Base-by-base conservation (phyloP, 2,329 filamentous ascomycete species). In the Mycogone perniciosa region DNA sequence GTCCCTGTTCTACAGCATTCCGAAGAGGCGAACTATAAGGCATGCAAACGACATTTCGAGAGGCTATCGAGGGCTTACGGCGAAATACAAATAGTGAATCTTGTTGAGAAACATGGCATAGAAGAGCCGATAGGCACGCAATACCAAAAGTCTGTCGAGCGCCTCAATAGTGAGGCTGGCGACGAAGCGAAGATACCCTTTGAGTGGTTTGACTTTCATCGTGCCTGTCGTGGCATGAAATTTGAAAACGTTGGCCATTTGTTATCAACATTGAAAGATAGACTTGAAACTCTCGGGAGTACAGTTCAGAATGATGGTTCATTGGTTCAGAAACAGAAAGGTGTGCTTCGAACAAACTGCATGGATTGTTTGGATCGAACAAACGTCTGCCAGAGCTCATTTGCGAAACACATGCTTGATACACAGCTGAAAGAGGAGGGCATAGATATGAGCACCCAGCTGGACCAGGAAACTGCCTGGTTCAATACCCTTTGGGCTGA, bases 351-450 rank as follows among this genome's bases (percentile, higher is more conserved):
- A 50, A 96, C 90, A 2, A 99, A 99, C 63, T 99, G 93, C 67
- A 97, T 99, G 93, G 93, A 99, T 64, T 99, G 93, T 60, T 74
- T 99, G 7, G 93, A 99, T 65, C 82, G 93, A 26, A 99, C 93
- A 2, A 97, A 97, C 59, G 91, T 99, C 26, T 90, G 91, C 38
- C 92, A 97, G 68, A 95, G 89, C 62, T 93, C 90, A 0, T 91
- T 91, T 64, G 93, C 82, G 5, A 88, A 89, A 62, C 82, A 86
- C 62, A 87, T 89, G 57, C 76, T 99, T 2, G 89, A 96, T 57
- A 66, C 77, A 31, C 89, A 96, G 62, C 75, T 99, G 2, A 85
- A 81, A 51, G 76, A 80, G 20, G 83, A 95, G 55, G 88, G 86
- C 0, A 85, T 90, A 53, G 82, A 85, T 50, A 85, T 95, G 69